Evolutionary conservation across 495 filamentous ascomycete genomes (phyloP), one percentile per base, ranked within the genome.

Genomic region (Talaromyces borbonicus): DNA sequence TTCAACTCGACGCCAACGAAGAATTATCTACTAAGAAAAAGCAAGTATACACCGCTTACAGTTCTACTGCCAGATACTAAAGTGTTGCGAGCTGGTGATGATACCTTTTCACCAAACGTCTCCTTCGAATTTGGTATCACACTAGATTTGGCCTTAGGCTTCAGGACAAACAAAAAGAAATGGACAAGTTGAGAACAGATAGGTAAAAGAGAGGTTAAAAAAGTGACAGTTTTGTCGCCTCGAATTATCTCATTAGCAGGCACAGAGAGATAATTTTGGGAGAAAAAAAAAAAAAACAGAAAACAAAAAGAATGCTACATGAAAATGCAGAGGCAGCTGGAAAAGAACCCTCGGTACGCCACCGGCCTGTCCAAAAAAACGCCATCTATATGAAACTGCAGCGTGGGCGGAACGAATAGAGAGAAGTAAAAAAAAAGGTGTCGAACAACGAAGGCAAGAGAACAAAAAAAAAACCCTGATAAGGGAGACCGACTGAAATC

Each of bases 271-370:
- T 37, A 37, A 8, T 41, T 41, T n/a, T 41, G 24, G 14, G 11
- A 48, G 20, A 48, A 29, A 12, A 38, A 48, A 22, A 20, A 19
- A 43, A 19, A 43, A 26, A 41, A 23, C 49, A 58, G 57, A 62
- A 60, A 68, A 69, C 59, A 65, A 56, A 66, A 58, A 62, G 55
- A 58, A 44, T 22, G 9, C 24, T 41, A 23, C 38, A 41, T 41
- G 38, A 41, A 23, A 15, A 41, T 41, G 38, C 38, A 23, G 26
- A 15, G 26, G 26, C 38, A 41, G 19, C n/a, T n/a, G 20, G 23
- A 18, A n/a, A 24, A 8, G 26, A 40, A 15, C 24, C 23, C 38
- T 41, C 22, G 15, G 20, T 14, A 26, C 38, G 38, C 38, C 38
- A 26, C 23, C 38, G 26, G 38, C 38, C 38, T 41, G 24, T 23